Evolutionary conservation across 345 rosid species (phyloP).

Genomic region (Cochlearia excelsa): DNA sequence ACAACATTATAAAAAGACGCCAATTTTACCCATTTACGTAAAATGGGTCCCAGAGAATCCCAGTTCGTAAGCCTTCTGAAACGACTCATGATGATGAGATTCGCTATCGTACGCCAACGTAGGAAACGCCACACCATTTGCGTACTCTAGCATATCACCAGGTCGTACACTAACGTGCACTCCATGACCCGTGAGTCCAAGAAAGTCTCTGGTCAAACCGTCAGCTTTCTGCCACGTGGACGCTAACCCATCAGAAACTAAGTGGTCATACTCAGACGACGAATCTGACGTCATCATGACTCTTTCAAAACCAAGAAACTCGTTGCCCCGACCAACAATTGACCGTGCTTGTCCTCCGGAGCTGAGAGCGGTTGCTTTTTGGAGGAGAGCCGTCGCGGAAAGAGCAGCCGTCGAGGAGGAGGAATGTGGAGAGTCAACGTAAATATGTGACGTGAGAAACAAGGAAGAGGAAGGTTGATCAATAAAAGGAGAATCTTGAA

Average conservation of each 20-base stretch:
- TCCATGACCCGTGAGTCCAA: constrained; percentile 53
- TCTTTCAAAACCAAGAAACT: constrained; percentile 22
- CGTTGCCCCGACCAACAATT: constrained; percentile 40
- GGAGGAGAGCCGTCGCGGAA: constrained; percentile 92
- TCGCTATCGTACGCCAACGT: constrained; percentile 43
- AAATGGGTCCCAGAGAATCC: constrained; percentile 44
- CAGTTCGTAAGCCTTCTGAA: constrained; percentile 48
- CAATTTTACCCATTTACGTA: constrained; percentile 17
- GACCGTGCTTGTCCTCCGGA: constrained; percentile 36
- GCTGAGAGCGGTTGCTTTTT: constrained; percentile 67
- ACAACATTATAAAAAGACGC: neutral
- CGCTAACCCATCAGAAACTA: constrained; percentile 35
- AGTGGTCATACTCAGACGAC: constrained; percentile 34
- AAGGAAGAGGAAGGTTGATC: constrained; percentile 27
- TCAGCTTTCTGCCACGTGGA: constrained; percentile 66
- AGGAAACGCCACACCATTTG: constrained; percentile 52
- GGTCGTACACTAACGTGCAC: constrained; percentile 45
- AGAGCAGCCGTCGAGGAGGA: constrained; percentile 31
- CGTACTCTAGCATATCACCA: constrained; percentile 46
- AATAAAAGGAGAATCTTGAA: constrained; percentile 16
- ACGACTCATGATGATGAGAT: constrained; percentile 31
- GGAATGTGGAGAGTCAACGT: constrained; percentile 28
- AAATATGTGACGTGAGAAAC: constrained; percentile 35
- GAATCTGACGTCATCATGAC: constrained; percentile 33
- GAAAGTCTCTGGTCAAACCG: constrained; percentile 71